Conservation (phyloP, 139 green algal species). For the Chlorella sp. region DNA sequence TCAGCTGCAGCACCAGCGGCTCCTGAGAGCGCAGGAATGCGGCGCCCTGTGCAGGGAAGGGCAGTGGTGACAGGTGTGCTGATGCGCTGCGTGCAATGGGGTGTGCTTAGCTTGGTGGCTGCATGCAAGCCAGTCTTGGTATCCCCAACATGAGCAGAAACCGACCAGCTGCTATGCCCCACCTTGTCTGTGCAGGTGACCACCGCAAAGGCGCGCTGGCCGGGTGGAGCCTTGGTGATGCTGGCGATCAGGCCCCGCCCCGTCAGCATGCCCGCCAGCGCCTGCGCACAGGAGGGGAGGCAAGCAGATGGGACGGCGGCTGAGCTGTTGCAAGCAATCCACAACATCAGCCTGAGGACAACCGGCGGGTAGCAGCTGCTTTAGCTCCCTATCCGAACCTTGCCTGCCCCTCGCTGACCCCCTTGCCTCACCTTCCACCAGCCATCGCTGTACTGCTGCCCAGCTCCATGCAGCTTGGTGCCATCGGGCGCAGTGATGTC, state of each 20-base stretch:
- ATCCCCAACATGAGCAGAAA: too few relatives aligned
- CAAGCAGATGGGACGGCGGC: background rate
- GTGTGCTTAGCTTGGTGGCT: too few relatives aligned
- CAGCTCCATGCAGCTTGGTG: conserved; percentile 57
- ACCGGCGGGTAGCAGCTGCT: too few relatives aligned
- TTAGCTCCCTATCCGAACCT: too few relatives aligned
- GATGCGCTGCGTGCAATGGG: too few relatives aligned
- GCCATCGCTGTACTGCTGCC: conserved; percentile 47
- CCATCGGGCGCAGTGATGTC: conserved; percentile 32
- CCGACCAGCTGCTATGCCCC: too few relatives aligned
- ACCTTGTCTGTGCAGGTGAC: conserved; percentile 21
- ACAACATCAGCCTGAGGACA: too few relatives aligned
- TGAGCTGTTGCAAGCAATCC: too few relatives aligned
- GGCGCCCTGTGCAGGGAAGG: background rate
- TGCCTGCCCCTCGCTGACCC: background rate
- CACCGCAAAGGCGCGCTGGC: conserved; percentile 8
- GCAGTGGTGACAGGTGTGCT: too few relatives aligned
- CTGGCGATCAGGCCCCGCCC: background rate
- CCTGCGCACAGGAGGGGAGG: background rate
- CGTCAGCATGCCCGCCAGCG: conserved; percentile 35
- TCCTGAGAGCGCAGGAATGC: conserved; percentile 3
- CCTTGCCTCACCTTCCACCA: conserved; percentile 64
- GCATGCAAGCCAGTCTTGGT: too few relatives aligned
- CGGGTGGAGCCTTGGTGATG: conserved; percentile 4
- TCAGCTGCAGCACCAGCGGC: conserved; percentile 21